These are phyloP conservation scores for Pythium apleroticum DNA, from an alignment of 352 stramenopile genomes.

Conservation along the genomic window DNA sequence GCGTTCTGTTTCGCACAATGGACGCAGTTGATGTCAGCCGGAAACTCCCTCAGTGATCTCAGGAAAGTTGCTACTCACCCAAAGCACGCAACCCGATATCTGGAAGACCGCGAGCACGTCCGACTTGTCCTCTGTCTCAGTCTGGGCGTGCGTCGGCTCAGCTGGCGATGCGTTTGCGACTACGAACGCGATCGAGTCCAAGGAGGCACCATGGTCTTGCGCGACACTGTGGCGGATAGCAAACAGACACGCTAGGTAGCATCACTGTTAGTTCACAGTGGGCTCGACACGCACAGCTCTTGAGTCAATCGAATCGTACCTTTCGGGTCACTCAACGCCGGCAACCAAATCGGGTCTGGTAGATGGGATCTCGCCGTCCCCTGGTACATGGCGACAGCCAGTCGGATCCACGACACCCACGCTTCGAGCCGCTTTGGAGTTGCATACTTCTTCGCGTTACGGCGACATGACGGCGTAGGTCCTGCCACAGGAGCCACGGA, in stretches of 20 bases:
- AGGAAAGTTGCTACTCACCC: slow-evolving; percentile 32
- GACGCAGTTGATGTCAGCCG: neutral
- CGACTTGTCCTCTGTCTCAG: neutral
- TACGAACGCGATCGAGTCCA: slow-evolving; percentile 30
- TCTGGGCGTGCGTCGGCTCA: neutral
- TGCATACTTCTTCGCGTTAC: neutral
- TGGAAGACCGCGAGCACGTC: slow-evolving; percentile 34
- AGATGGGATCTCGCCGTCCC: neutral
- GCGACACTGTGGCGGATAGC: slow-evolving; percentile 36
- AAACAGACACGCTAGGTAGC: slow-evolving; percentile 35
- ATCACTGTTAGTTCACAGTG: neutral
- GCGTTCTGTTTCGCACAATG: slow-evolving; percentile 34
- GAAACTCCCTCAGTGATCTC: too few relatives aligned
- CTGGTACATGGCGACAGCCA: slow-evolving; percentile 18
- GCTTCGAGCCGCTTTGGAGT: slow-evolving; percentile 5
- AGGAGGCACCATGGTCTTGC: slow-evolving; percentile 13
- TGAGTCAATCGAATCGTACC: slow-evolving; percentile 27
- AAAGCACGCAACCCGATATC: slow-evolving; percentile 42
- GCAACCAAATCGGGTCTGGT: slow-evolving; percentile 32
- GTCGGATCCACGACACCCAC: slow-evolving; percentile 20
- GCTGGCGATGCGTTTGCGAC: slow-evolving; percentile 9
- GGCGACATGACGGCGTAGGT: neutral
- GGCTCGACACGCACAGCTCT: neutral
- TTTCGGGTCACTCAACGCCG: slow-evolving; percentile 43
- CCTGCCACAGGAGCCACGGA: neutral